Conservation (phyloP, 768 basidiomycete species). For the Sporobolomyces roseus region DNA sequence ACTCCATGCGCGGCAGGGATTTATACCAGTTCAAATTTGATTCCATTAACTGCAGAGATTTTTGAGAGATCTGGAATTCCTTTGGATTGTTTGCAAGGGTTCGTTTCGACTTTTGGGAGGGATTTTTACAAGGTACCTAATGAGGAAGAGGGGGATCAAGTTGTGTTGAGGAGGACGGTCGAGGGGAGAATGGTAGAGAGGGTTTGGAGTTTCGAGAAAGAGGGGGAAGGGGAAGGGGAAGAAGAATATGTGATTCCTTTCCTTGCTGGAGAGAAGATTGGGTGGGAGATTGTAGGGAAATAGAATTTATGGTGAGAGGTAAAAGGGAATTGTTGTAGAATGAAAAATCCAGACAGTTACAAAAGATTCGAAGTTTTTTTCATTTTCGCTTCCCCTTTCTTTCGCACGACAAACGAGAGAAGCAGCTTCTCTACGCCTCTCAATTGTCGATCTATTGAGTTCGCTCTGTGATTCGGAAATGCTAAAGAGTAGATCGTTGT, state of each 20-base stretch:
- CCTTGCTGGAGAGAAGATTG: constrained; percentile 75
- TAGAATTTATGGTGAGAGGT: too few species aligned
- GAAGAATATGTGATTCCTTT: constrained; percentile 70
- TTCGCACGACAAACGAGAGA: too few species aligned
- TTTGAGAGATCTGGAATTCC: constrained; percentile 87
- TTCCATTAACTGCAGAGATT: constrained; percentile 83
- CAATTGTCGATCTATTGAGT: too few species aligned
- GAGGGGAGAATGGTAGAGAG: constrained; percentile 44
- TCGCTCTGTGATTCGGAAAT: too few species aligned
- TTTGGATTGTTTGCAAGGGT: constrained; percentile 72
- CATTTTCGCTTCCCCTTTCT: background rate
- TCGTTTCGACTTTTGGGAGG: constrained; percentile 73
- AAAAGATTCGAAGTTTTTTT: too few species aligned
- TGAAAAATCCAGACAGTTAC: background rate
- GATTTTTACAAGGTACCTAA: constrained; percentile 62
- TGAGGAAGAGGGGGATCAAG: constrained; percentile 39
- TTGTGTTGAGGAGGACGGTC: constrained; percentile 45
- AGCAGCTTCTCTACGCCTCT: too few species aligned
- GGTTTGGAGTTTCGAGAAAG: constrained; percentile 36
- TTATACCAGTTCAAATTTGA: constrained; percentile 86
- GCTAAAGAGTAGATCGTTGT: too few species aligned
- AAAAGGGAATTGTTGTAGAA: background rate
- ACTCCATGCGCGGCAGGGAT: constrained; percentile 88
- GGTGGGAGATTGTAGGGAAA: constrained; percentile 56
- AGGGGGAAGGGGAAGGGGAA: constrained; percentile 54